Evolutionary conservation across 1,284 basidiomycete genomes (phyloP).

Genomic region (Leccinum griseonigrum): DNA sequence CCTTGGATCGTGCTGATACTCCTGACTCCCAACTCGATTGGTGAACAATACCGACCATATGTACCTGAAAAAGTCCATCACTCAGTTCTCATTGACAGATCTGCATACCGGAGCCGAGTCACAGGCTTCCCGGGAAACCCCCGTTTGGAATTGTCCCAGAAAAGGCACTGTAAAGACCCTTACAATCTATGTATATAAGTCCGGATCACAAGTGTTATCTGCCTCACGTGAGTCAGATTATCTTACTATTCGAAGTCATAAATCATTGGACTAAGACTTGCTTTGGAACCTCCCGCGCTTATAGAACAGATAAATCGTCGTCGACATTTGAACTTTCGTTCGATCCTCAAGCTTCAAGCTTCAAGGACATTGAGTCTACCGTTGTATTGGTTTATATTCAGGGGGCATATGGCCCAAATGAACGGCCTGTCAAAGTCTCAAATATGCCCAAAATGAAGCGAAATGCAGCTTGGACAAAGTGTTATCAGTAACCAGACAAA

Average conservation of each 20-base stretch:
- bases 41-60: neutral
- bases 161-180: neutral
- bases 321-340: too few species aligned
- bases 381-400: neutral
- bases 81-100: neutral
- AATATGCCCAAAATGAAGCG: neutral
- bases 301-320: too few species aligned
- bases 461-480: neutral
- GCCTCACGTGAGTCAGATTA: neutral
- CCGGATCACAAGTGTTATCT: neutral
- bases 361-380: neutral
- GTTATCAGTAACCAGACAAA: neutral
- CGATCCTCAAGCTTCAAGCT: too few species aligned
- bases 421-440: neutral
- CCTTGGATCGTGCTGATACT: neutral
- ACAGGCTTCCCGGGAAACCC: neutral
- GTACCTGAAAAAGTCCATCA: neutral
- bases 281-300: too few species aligned
- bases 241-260: too few species aligned
- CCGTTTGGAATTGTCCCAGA: neutral
- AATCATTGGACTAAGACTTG: too few species aligned
- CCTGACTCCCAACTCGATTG: neutral
- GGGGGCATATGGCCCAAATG: neutral
- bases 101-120: neutral
- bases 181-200: neutral